phyloP scores from a whole-genome alignment of 164 flowering plant species.

The Vitis rotundifolia region DNA sequence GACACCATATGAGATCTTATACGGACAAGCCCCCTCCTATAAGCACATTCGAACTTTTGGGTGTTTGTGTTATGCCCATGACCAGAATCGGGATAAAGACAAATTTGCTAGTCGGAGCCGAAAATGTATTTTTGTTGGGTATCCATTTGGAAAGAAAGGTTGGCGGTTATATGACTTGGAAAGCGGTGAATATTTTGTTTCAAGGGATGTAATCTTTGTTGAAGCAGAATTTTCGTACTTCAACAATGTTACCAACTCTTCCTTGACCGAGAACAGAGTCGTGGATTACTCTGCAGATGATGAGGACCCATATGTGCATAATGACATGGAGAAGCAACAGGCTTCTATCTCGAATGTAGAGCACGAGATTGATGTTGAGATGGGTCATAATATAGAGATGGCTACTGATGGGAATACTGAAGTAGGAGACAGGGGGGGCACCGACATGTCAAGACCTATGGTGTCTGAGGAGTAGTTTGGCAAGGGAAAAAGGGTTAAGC shows the following conservation, averaged over 20 bases:
- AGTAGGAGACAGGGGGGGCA: too few species aligned
- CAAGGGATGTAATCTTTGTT: not conserved
- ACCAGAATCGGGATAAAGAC: not conserved
- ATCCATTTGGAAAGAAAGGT: slow-evolving; percentile 1
- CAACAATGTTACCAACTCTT: not conserved
- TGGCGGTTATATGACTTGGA: slow-evolving; percentile 3
- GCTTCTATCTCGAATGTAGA: too few species aligned
- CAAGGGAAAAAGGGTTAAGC: not conserved
- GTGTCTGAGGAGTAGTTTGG: too few species aligned
- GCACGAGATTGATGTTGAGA: too few species aligned
- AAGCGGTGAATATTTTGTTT: not conserved
- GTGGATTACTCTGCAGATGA: too few species aligned
- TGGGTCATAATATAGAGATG: too few species aligned
- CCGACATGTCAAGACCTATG: too few species aligned
- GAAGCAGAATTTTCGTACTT: not conserved
- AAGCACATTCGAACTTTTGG: not conserved
- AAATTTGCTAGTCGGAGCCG: not conserved
- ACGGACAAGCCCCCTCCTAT: not conserved
- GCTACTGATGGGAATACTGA: too few species aligned
- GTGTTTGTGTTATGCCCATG: not conserved
- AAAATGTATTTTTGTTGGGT: slow-evolving; percentile 5
- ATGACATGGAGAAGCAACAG: too few species aligned
- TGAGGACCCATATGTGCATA: too few species aligned
- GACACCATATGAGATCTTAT: slow-evolving; percentile 3
- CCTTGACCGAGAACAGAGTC: not conserved